Evolutionary conservation across 257 asterid genomes (phyloP).

Genomic region (Forsythia suspensa): DNA sequence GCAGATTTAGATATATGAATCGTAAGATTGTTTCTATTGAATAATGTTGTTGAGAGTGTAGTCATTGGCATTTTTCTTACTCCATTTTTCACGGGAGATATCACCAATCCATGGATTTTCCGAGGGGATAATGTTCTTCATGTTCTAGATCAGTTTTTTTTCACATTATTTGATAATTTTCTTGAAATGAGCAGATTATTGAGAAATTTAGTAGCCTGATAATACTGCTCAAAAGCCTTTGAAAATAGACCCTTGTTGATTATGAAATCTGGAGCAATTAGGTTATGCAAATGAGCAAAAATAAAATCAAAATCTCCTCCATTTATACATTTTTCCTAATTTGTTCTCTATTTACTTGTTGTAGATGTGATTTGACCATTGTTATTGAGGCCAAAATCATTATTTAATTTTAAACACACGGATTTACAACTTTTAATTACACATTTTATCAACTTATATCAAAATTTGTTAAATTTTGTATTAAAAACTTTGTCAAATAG

Average conservation of each 20-base stretch:
- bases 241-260: not conserved
- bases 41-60: conserved; percentile 25
- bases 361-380: too few species aligned
- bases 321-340: too few species aligned
- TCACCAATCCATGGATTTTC: not conserved
- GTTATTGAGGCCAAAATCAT: too few species aligned
- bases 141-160: not conserved
- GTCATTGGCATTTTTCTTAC: not conserved
- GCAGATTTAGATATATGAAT: conserved; percentile 65
- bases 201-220: not conserved
- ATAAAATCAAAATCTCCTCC: too few species aligned
- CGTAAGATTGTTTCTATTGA: conserved; percentile 71
- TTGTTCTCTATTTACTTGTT: too few species aligned
- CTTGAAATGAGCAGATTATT: not conserved
- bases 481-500: too few species aligned
- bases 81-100: conserved; percentile 5
- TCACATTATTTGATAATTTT: not conserved
- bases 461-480: too few species aligned
- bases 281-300: too few species aligned
- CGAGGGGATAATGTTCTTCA: not conserved
- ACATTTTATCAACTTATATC: too few species aligned
- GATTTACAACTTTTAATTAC: too few species aligned
- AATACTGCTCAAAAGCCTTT: not conserved
- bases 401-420: too few species aligned
- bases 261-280: too few species aligned